Base-by-base conservation (phyloP, 257 asterid genomes). In the Gentiana macrophylla region DNA sequence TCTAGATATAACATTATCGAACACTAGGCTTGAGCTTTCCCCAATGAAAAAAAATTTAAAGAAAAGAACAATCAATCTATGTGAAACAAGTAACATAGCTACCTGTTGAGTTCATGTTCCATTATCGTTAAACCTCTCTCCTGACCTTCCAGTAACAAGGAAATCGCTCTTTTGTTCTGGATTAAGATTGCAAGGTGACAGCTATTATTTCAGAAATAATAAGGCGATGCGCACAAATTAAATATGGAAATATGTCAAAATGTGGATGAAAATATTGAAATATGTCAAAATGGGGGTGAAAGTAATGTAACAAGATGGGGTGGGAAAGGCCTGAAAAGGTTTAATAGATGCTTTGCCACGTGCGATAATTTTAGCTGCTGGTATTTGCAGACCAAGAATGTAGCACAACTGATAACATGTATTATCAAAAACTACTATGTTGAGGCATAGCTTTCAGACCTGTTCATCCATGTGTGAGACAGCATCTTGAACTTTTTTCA, bases 401-500 rank as follows among this genome's bases (percentile, higher is more conserved):
- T 2, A 11, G 8, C 57, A 37, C 15, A 4, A 6, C 3, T 15
- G 10, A 50, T 60, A n/a, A 13, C 57, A 44, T 8, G 34, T 33
- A 11, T 15, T 8, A 50, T n/a, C 12, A 37, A 12, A 13, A 37
- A 36, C 12, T n/a, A 49, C 12, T 32, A 6, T 50, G n/a, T 9
- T 7, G 36, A 13, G 8, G 3, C 36, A 38, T 3, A 5, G 15
- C 35, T 55, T 56, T 34, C 70, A 43, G 36, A 76, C 81, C 78
- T 68, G 66, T 59, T 72, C 69, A 66, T 64, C 70, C 72, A 76
- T 72, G 15, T 4, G 46, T 52, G 60, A 50, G 64, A 72, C 63
- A 44, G 76, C 70, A 55, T 65, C 64, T 59, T 72, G 78, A 52
- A 72, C 60, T 67, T 61, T 76, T 66, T 62, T 69, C 50, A 76